A percentile compares a stretch with the other conserved stretches of the same genome.
phyloP scores from a whole-genome alignment of 2,329 filamentous ascomycete species.

The Penicillium aurantiogriseum region DNA sequence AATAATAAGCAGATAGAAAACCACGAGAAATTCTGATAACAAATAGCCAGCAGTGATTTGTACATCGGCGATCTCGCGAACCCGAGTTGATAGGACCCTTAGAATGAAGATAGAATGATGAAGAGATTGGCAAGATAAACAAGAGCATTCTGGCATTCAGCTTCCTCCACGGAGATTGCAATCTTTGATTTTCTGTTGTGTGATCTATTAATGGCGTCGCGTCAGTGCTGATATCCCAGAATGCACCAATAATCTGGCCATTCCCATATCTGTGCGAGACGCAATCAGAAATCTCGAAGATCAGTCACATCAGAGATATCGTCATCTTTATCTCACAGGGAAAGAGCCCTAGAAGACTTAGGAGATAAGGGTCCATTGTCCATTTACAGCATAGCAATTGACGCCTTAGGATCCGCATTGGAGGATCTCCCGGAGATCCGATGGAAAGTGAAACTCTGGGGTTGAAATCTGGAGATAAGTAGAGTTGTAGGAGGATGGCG shows the following conservation, averaged over 20 bases:
- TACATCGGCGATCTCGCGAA: neutral
- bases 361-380: constrained; percentile 5
- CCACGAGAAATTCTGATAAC: neutral
- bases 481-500: constrained; percentile 9
- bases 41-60: neutral
- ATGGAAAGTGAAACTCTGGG: constrained; percentile 16
- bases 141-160: neutral
- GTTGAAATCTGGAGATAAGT: constrained; percentile 26
- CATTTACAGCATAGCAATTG: neutral
- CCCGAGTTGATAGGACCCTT: constrained; percentile 1
- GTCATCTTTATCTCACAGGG: neutral
- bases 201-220: neutral
- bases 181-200: neutral
- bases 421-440: constrained; percentile 18
- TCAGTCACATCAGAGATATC: constrained; percentile 3
- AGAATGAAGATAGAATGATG: neutral
- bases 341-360: neutral
- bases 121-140: constrained; percentile 3
- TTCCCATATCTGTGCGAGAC: neutral
- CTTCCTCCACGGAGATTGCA: neutral
- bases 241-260: neutral
- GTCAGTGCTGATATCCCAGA: neutral
- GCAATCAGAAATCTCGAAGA: neutral
- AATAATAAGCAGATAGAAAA: neutral
- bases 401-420: constrained; percentile 3